phyloP scores from a whole-genome alignment of 2,329 filamentous ascomycete species.

The Escovopsis sp. region DNA sequence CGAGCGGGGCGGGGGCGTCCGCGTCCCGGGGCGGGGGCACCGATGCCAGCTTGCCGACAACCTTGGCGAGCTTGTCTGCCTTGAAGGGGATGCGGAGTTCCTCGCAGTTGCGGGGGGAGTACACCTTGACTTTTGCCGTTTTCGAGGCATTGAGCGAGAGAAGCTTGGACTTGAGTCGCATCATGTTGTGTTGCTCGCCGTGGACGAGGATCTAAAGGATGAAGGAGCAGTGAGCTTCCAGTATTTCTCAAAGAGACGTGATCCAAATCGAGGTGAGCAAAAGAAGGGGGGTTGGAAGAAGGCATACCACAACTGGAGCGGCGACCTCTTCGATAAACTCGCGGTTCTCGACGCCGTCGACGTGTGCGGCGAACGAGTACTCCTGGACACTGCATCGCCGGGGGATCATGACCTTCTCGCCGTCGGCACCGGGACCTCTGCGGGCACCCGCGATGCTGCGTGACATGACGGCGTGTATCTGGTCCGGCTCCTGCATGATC shows the following conservation, averaged over 20 bases:
- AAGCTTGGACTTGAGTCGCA: conserved; percentile 85
- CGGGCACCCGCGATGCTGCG: conserved; percentile 50
- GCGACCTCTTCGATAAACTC: conserved; percentile 93
- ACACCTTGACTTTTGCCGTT: conserved; percentile 74
- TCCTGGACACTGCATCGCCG: conserved; percentile 87
- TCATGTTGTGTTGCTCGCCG: conserved; percentile 96
- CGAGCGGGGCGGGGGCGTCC: conserved; percentile 33
- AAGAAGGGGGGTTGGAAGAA: neutral
- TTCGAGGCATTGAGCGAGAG: conserved; percentile 82
- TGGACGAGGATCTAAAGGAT: conserved; percentile 71
- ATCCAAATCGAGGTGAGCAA: conserved; percentile 4
- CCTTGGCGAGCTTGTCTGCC: conserved; percentile 87
- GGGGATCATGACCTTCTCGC: conserved; percentile 84
- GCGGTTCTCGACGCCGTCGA: conserved; percentile 88
- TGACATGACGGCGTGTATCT: conserved; percentile 89
- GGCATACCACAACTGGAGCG: conserved; percentile 71
- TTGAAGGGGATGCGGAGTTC: conserved; percentile 91
- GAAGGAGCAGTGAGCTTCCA: neutral
- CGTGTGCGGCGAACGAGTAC: conserved; percentile 90
- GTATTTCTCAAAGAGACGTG: no score
- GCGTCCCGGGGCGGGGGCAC: conserved; percentile 49
- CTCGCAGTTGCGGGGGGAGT: conserved; percentile 86
- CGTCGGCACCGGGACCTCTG: conserved; percentile 48
- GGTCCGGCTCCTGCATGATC: conserved; percentile 86
- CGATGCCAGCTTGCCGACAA: conserved; percentile 83